These are phyloP conservation scores for Rhizophora mangle DNA, from an alignment of 345 rosid genomes.

Conservation along the genomic window DNA sequence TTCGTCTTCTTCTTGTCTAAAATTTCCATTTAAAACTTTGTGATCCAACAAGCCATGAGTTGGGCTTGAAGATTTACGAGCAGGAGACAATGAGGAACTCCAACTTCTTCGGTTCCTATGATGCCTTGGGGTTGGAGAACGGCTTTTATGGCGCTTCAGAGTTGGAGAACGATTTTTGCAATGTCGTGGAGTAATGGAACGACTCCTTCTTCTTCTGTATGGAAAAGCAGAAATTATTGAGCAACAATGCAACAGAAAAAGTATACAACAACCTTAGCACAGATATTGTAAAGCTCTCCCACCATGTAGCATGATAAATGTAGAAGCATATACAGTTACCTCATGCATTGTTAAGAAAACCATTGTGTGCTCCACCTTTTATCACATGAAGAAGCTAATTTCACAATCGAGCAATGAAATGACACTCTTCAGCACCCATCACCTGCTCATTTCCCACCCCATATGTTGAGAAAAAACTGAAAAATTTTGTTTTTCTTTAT, in stretches of 20 bases:
- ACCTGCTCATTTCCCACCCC: conserved; percentile 78
- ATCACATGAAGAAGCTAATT: conserved; percentile 88
- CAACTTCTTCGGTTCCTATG: conserved; percentile 72
- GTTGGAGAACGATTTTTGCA: conserved; percentile 63
- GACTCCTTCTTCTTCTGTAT: conserved; percentile 73
- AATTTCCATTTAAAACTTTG: conserved; percentile 57
- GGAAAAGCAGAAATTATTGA: conserved; percentile 37
- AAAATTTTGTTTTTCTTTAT: background rate
- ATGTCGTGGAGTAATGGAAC: conserved; percentile 67
- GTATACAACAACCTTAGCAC: conserved; percentile 22
- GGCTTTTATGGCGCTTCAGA: conserved; percentile 57
- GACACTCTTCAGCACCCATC: conserved; percentile 57
- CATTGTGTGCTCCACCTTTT: conserved; percentile 81
- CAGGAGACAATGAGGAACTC: conserved; percentile 70
- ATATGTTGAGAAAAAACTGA: conserved; percentile 12
- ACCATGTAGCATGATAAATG: conserved; percentile 33
- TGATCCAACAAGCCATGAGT: conserved; percentile 61
- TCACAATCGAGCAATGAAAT: conserved; percentile 76
- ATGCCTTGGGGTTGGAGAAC: conserved; percentile 67
- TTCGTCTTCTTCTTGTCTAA: conserved; percentile 73
- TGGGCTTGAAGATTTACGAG: conserved; percentile 54
- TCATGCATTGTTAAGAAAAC: conserved; percentile 74
- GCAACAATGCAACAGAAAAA: conserved; percentile 39
- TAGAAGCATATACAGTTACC: conserved; percentile 82
- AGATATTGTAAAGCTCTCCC: conserved; percentile 31